Base-by-base conservation (phyloP, 805 yeast species). In the Saccharomycopsis selenospora region DNA sequence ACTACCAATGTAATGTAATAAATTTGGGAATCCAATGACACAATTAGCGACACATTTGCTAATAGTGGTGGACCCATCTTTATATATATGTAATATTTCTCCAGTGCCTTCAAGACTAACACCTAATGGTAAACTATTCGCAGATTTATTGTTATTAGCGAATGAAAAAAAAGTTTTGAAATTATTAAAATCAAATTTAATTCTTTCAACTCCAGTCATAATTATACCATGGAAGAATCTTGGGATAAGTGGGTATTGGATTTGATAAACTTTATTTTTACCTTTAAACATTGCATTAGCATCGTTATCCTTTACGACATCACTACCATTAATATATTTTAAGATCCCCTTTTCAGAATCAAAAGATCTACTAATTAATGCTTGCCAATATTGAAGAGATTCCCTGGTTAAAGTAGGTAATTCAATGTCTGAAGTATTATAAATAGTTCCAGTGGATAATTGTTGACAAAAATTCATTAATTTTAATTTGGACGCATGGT, bases 361-460 rank as follows among this genome's bases (percentile, higher is more conserved):
- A 33, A 50, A 50, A 30, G 40, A 50, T 13, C 46, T 50, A 3
- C 48, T 41, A 4, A 50, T 28, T n/a, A 50, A 22, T 11, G 45
- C 42, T 25, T 50, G 46, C 53, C 53, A 50, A 36, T 45, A 46
- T 30, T 43, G 46, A 8, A 46, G 27, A 23, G 42, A 8, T 13
- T 40, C 40, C 8, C 42, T 22, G n/a, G 49, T 29, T 36, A 38
- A 26, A 27, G 40, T 23, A 10, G 41, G 25, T n/a, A 40, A 3
- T 8, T 23, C 26, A 14, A 18, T 23, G 26, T 18, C 23, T 20
- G 47, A 10, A 38, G 38, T 25, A 20, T 38, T 46, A 11, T 23
- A 33, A 3, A 46, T 30, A 18, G 43, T 18, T 13, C 36, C 43
- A 29, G 14, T 40, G 10, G 51, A 45, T 22, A 51, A 17, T 17